A percentile compares a stretch with the other conserved stretches of the same genome.
Conservation (phyloP, 257 asterid species). For the Ballota nigra region DNA sequence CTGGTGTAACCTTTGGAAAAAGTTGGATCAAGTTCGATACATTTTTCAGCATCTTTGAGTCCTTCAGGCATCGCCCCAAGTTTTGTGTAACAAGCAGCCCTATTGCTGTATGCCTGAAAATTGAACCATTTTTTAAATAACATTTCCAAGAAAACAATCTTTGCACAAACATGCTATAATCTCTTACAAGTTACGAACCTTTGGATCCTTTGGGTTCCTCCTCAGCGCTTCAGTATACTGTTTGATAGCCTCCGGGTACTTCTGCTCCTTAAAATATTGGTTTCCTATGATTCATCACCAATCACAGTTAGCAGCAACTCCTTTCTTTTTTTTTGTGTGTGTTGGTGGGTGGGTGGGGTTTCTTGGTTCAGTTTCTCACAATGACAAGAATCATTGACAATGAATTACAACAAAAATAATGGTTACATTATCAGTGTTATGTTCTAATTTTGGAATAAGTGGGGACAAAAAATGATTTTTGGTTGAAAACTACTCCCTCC, state of each 20-base stretch:
- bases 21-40: constrained; percentile 86
- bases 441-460: too few relatives aligned
- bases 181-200: constrained; percentile 34
- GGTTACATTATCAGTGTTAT: too few relatives aligned
- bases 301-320: not conserved
- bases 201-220: constrained; percentile 81
- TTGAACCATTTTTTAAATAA: not conserved
- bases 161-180: not conserved
- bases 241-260: constrained; percentile 86
- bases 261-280: constrained; percentile 77
- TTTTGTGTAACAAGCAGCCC: constrained; percentile 92
- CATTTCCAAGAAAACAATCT: not conserved
- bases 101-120: constrained; percentile 80
- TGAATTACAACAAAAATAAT: too few relatives aligned
- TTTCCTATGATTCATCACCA: constrained; percentile 47
- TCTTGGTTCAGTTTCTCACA: too few relatives aligned
- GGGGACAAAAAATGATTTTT: too few relatives aligned
- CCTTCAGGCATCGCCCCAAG: constrained; percentile 95
- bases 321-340: too few relatives aligned
- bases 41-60: constrained; percentile 88
- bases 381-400: too few relatives aligned
- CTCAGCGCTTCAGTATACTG: constrained; percentile 76
- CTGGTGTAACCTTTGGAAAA: constrained; percentile 84
- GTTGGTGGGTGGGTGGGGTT: too few relatives aligned
- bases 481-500: too few relatives aligned